These are phyloP conservation scores for Talaromyces amestolkiae DNA, from an alignment of 2,329 filamentous ascomycete genomes.

Conservation along the genomic window DNA sequence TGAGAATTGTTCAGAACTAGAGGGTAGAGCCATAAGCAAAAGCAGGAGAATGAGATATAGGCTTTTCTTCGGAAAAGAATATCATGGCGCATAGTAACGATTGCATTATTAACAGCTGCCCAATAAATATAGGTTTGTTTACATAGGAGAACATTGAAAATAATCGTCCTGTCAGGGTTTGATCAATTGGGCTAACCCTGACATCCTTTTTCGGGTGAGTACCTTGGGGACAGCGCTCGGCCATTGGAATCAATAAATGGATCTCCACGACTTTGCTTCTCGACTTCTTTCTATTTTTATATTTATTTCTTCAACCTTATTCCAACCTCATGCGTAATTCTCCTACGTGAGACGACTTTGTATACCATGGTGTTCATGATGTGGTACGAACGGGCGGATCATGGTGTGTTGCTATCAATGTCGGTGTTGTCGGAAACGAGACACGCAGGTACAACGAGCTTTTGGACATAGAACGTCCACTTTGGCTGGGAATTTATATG, in stretches of 20 bases:
- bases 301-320: slow-evolving; percentile 7
- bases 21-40: background rate
- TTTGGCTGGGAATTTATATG: background rate
- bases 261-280: background rate
- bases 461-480: background rate
- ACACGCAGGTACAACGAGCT: background rate
- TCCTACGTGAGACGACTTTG: background rate
- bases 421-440: background rate
- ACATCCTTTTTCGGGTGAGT: background rate
- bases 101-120: background rate
- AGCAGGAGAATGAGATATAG: background rate
- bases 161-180: background rate
- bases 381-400: background rate
- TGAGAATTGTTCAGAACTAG: background rate
- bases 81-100: background rate
- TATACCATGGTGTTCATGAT: background rate
- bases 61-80: background rate
- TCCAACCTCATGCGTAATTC: background rate
- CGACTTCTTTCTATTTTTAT: background rate
- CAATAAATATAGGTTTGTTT: background rate
- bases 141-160: background rate
- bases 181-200: background rate
- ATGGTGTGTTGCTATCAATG: background rate
- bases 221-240: slow-evolving; percentile 4
- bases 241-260: background rate